Evolutionary conservation across 495 filamentous ascomycete species (phyloP).

Genomic region (Baudoinia panamericana): DNA sequence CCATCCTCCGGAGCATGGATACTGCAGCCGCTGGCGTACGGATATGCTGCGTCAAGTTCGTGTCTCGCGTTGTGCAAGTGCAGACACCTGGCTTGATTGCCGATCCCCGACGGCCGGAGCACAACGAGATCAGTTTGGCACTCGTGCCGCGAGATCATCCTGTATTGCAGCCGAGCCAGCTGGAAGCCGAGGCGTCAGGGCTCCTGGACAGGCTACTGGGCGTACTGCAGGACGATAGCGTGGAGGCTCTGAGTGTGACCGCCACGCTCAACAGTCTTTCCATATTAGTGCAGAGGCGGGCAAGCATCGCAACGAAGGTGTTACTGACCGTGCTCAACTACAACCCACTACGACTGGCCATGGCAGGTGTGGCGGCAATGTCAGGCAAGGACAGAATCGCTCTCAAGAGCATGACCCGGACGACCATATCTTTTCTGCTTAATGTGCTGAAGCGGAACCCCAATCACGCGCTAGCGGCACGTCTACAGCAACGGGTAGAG

Average conservation of each 20-base stretch:
- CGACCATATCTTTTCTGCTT: conserved; percentile 64
- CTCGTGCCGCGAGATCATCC: conserved; percentile 75
- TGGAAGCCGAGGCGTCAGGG: conserved; percentile 85
- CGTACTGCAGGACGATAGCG: conserved; percentile 70
- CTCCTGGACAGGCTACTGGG: conserved; percentile 80
- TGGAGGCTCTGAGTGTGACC: conserved; percentile 83
- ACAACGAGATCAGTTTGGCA: conserved; percentile 74
- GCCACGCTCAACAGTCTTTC: conserved; percentile 82
- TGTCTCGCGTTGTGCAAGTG: conserved; percentile 79
- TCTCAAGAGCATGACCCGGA: conserved; percentile 87
- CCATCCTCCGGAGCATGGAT: conserved; percentile 82
- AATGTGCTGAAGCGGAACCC: conserved; percentile 69
- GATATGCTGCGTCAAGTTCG: conserved; percentile 93
- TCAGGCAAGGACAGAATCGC: conserved; percentile 66
- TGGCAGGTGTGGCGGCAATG: conserved; percentile 43
- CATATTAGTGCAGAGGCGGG: conserved; percentile 63
- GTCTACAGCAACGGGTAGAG: conserved; percentile 73
- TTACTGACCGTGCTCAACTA: conserved; percentile 75
- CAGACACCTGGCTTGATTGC: conserved; percentile 73
- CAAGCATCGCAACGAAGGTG: conserved; percentile 71
- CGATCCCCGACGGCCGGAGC: conserved; percentile 72
- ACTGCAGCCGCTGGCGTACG: conserved; percentile 59
- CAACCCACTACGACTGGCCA: conserved; percentile 70
- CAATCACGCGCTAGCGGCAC: conserved; percentile 48
- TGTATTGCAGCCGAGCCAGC: conserved; percentile 56